Base-by-base conservation (phyloP, 768 basidiomycete species). In the Podaxis sp. region DNA sequence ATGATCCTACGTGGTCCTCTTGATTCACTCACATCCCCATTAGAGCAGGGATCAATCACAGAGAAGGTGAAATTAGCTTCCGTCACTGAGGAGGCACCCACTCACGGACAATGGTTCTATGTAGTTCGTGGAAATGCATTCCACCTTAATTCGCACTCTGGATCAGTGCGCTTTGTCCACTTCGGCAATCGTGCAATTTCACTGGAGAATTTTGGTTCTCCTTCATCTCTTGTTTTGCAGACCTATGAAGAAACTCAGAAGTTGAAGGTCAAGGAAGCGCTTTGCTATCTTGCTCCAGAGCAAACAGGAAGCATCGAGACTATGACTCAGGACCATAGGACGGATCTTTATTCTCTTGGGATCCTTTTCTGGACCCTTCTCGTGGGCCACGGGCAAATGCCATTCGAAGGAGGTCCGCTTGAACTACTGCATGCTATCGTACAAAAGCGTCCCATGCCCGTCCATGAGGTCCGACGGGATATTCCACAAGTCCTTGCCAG, bases 291-390 rank as follows among this genome's bases (percentile, higher is more conserved):
- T 37, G 87, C 88, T 5, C 90, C 90, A 15, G 89, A 90, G 70
- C 89, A 91, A 72, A 90, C 88, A 0, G 88, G 88, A 8, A 85
- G 87, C 67, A 85, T 86, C 64, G 88, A 89, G 70, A 87, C 86
- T 4, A 85, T 85, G 72, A 80, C 83, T 2, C 88, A 89, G 67
- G 89, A 91, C 68, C 87, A 89, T 66, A 73, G 88, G 62, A 89
- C 90, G 12, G 90, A 91, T 72, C 73, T 91, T 30, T 90, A 91
- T 70, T 87, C 88, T 0, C 78, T 90, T 6, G 90, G 90, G 2
- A 83, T 89, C 62, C 71, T 89, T 66, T 89, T 89, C 70, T 90
- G 88, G 88, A 88, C 87, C 10, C 75, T 90, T 2, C 77, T 90
- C n/a, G 87, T 89, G 15, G 88, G 89, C 24, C 78, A 85, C 40